Base-by-base conservation (phyloP, 2,329 filamentous ascomycete genomes). In the Arachnomyces sp. region DNA sequence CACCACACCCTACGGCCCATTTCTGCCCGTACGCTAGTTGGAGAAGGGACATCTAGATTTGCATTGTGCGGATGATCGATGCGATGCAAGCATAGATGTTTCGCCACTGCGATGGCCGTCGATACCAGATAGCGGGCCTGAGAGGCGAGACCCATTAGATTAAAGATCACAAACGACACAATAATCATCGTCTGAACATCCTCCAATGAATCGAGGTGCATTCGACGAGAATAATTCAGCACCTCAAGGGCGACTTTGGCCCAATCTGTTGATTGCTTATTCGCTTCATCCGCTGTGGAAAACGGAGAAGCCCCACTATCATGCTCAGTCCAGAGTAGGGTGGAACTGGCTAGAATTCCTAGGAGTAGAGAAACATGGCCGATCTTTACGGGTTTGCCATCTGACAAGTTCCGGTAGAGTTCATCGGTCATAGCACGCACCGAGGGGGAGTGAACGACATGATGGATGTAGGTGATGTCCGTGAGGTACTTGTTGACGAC, bases 1-100 rank as follows among this genome's bases (percentile, higher is more conserved):
- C 66, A 69, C 63, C 63, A 67, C 2, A 65, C 46, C 2, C 66
- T 54, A n/a, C 66, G 54, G 14, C 58, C 61, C 3, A 65, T 45
- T 42, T 68, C 66, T 14, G 59, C 17, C 5, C 20, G 20, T 5
- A 25, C 20, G 9, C 20, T 25, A 9, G 20, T 25, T 9, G 20
- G 20, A 25, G 20, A 25, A 25, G 20, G 20, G 20, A 25, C 20
- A 25, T 25, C 20, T 25, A 25, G 20, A 25, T 25, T 25, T 60
- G 53, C 4, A 56, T 40, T 4, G 42, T 32, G 38, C 1, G 52
- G 49, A 2, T 49, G 52, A 38, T 67, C 64, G 7, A 60, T 40
- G 4, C 52, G 44, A 39, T 67, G 62, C n/a, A 67, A 62, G 50
- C 38, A 61, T 46, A 2, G 53, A 41, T 2, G 20, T 25, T 25